These are phyloP conservation scores for Globisporangium heterothallicum DNA, from an alignment of 352 stramenopile species.

Conservation along the genomic window DNA sequence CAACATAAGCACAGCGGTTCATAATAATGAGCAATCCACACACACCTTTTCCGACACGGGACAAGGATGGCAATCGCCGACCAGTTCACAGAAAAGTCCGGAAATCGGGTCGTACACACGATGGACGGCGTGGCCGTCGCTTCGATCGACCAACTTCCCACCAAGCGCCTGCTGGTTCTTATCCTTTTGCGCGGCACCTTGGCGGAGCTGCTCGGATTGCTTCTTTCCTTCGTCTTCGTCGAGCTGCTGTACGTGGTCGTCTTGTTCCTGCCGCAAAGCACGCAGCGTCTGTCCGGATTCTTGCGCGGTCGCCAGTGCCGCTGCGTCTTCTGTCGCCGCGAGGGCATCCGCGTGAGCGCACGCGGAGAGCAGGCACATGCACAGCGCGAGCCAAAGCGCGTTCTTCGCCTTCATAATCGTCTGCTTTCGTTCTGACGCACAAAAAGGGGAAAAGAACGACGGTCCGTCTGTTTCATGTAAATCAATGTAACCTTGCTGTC, in stretches of 20 bases:
- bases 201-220: background rate
- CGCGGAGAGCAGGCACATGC: constrained; percentile 15
- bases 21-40: background rate
- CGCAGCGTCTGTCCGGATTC: background rate
- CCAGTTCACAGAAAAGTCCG: constrained; percentile 47
- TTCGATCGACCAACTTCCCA: constrained; percentile 18
- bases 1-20: background rate
- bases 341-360: background rate
- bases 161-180: constrained; percentile 9
- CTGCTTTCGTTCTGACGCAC: background rate
- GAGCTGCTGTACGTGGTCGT: background rate
- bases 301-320: background rate
- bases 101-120: constrained; percentile 61
- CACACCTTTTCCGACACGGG: constrained; percentile 37
- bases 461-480: background rate
- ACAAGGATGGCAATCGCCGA: constrained; percentile 53
- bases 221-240: background rate
- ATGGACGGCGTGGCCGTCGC: constrained; percentile 23
- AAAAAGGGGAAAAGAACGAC: background rate
- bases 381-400: background rate
- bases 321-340: background rate
- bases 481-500: background rate
- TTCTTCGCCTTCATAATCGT: constrained; percentile 10
- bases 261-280: background rate
- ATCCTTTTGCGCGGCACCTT: background rate